Conservation (phyloP, 2,329 filamentous ascomycete species). For the Arthroderma sp. region DNA sequence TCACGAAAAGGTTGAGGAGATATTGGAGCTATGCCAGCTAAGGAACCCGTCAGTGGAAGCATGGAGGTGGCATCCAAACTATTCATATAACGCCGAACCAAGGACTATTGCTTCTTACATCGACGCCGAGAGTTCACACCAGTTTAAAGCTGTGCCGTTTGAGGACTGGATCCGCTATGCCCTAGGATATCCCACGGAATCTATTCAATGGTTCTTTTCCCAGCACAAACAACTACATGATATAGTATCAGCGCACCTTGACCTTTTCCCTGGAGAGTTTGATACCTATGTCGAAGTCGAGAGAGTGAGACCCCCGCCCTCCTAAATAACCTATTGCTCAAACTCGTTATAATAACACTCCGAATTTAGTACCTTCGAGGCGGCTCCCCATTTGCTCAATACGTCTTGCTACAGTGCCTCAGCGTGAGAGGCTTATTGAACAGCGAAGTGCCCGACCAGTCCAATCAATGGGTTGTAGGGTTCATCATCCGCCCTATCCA, state of each 20-base stretch:
- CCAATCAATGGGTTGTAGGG: slow-evolving; percentile 19
- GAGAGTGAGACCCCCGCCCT: slow-evolving; percentile 20
- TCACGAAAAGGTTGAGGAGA: slow-evolving; percentile 31
- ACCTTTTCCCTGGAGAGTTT: slow-evolving; percentile 23
- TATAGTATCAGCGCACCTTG: slow-evolving; percentile 24
- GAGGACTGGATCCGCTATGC: slow-evolving; percentile 32
- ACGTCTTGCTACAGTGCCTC: slow-evolving; percentile 25
- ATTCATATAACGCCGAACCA: slow-evolving; percentile 17
- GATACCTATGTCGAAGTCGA: slow-evolving; percentile 27
- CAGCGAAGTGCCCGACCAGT: slow-evolving; percentile 11
- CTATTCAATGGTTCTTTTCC: slow-evolving; percentile 30
- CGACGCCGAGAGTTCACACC: slow-evolving; percentile 30
- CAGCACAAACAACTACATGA: slow-evolving; percentile 29
- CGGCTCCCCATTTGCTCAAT: slow-evolving; percentile 29
- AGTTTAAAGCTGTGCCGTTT: slow-evolving; percentile 29
- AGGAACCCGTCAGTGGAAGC: slow-evolving; percentile 16
- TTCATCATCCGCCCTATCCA: slow-evolving; percentile 32
- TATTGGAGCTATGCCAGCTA: slow-evolving; percentile 25
- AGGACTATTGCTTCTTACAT: slow-evolving; percentile 24
- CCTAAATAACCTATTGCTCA: not conserved
- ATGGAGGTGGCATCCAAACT: slow-evolving; percentile 30
- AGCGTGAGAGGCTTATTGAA: slow-evolving; percentile 7
- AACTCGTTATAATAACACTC: not conserved
- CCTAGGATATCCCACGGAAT: slow-evolving; percentile 24
- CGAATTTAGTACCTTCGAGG: slow-evolving; percentile 23